Evolutionary conservation across 169 alveolate genomes (phyloP).

Genomic region (Plasmodium inui): DNA sequence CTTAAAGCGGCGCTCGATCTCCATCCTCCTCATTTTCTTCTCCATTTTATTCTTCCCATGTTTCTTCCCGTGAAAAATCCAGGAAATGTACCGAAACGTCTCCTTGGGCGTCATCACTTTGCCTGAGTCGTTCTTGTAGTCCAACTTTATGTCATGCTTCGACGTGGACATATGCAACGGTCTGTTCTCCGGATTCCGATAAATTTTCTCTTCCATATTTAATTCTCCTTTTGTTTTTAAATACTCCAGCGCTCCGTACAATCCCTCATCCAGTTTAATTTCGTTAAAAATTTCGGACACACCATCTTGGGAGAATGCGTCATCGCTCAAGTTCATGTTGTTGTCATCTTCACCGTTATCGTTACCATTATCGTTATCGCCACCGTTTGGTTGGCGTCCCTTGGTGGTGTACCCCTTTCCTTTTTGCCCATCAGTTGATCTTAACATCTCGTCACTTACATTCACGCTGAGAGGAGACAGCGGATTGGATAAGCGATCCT

Average conservation of each 20-base stretch:
- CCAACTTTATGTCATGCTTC: constrained; percentile 79
- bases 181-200: constrained; percentile 74
- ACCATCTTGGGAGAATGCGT: constrained; percentile 36
- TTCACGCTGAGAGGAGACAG: not conserved
- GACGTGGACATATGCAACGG: constrained; percentile 72
- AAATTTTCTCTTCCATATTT: constrained; percentile 70
- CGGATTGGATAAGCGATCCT: not conserved
- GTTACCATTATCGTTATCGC: not conserved
- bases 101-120: constrained; percentile 85
- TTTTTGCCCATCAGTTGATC: not conserved
- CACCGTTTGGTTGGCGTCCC: not conserved
- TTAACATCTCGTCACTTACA: not conserved
- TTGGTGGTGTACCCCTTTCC: not conserved
- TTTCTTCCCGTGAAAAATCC: constrained; percentile 85
- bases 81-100: constrained; percentile 82
- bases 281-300: constrained; percentile 75
- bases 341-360: not conserved
- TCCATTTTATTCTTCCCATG: constrained; percentile 86
- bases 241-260: constrained; percentile 82
- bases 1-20: constrained; percentile 78
- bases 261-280: constrained; percentile 80
- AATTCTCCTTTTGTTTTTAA: constrained; percentile 84
- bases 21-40: constrained; percentile 79
- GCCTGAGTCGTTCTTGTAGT: constrained; percentile 82
- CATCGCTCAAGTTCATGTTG: not conserved